phyloP scores from a whole-genome alignment of 148 eudicot species.

The Selenicereus undatus region DNA sequence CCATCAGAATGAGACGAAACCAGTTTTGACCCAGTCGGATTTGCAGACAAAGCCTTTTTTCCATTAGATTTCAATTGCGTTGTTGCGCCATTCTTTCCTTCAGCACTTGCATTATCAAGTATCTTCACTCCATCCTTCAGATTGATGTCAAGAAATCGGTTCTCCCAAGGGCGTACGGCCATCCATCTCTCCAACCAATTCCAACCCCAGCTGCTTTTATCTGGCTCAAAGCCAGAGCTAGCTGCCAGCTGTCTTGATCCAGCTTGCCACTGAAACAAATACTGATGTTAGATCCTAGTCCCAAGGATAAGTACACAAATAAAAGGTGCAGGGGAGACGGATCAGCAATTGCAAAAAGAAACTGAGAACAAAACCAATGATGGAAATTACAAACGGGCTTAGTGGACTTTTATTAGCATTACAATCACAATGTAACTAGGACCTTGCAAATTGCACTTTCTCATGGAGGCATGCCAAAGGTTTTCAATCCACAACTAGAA shows the following conservation, averaged over 20 bases:
- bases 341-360: background rate
- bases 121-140: conserved; percentile 64
- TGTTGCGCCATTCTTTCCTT: conserved; percentile 38
- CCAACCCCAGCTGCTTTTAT: conserved; percentile 97
- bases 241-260: conserved; percentile 72
- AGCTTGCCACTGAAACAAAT: conserved; percentile 75
- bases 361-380: background rate
- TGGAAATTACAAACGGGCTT: background rate
- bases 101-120: conserved; percentile 47
- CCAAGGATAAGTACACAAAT: background rate
- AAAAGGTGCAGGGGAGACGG: background rate
- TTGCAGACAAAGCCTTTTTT: conserved; percentile 41
- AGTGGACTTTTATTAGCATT: background rate
- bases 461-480: too few relatives aligned
- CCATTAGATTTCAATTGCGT: conserved; percentile 41
- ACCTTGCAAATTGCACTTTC: too few relatives aligned
- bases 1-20: conserved; percentile 54
- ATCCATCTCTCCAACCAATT: conserved; percentile 99
- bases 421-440: too few relatives aligned
- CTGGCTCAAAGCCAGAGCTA: conserved; percentile 70
- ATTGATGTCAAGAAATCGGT: conserved; percentile 77
- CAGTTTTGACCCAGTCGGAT: conserved; percentile 42
- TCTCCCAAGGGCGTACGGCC: conserved; percentile 99
- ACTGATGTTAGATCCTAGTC: conserved; percentile 11
- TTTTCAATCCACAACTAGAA: too few relatives aligned